phyloP scores from a whole-genome alignment of 1,139 yeast genomes.

The Wickerhamomyces sp. region DNA sequence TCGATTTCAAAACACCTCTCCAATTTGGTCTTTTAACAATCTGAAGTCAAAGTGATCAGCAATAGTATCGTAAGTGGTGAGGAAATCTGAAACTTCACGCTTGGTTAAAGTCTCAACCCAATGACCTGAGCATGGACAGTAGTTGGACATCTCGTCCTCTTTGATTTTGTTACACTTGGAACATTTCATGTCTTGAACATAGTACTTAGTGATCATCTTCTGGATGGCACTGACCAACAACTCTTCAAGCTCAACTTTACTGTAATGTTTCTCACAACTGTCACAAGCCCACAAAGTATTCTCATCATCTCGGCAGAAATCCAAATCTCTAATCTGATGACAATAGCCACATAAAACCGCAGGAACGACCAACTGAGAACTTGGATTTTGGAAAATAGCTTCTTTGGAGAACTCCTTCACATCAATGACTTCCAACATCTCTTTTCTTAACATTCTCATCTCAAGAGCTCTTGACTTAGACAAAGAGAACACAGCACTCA shows the following conservation, averaged over 20 bases:
- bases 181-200: constrained; percentile 80
- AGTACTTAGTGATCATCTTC: constrained; percentile 51
- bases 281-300: constrained; percentile 58
- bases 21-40: constrained; percentile 45
- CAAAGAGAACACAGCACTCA: constrained; percentile 69
- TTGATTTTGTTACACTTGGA: constrained; percentile 65
- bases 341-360: constrained; percentile 79
- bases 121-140: constrained; percentile 84
- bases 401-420: constrained; percentile 79
- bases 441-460: constrained; percentile 69
- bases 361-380: constrained; percentile 60
- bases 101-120: constrained; percentile 63
- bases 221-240: constrained; percentile 61
- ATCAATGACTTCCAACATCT: constrained; percentile 66
- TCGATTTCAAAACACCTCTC: constrained; percentile 24
- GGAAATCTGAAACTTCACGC: constrained; percentile 38
- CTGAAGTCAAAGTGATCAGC: constrained; percentile 58
- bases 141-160: constrained; percentile 63
- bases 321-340: constrained; percentile 68
- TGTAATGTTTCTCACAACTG: constrained; percentile 60
- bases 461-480: constrained; percentile 65
- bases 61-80: constrained; percentile 51
- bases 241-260: constrained; percentile 73
- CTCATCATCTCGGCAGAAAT: constrained; percentile 67
- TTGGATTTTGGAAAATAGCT: constrained; percentile 73